Percentiles rank a stretch among this genome's conserved stretches.
Evolutionary conservation across 78 protist species (phyloP).

Genomic region (Pigoraptor vietnamica): DNA sequence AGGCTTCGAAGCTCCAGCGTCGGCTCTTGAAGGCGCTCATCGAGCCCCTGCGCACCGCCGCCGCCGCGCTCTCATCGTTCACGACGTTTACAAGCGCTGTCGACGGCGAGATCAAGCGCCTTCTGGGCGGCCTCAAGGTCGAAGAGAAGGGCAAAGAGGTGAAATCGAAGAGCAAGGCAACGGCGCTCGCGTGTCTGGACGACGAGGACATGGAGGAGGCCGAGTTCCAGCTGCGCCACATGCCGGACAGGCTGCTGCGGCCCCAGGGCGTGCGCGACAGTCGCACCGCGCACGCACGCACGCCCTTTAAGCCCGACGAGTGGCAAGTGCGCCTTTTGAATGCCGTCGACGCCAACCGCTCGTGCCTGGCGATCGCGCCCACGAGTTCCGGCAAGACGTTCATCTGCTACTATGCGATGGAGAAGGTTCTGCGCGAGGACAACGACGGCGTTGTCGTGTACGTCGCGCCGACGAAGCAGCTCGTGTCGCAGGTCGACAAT

Average conservation of each 20-base stretch:
- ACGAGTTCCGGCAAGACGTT: conserved; percentile 88
- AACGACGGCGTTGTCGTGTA: conserved; percentile 53
- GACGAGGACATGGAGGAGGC: neutral
- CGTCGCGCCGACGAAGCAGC: conserved; percentile 82
- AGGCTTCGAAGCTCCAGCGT: neutral
- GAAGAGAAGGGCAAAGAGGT: neutral
- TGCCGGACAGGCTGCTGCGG: neutral
- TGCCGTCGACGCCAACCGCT: conserved; percentile 53
- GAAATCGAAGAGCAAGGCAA: neutral
- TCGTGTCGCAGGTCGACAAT: conserved; percentile 67
- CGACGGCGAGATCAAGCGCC: neutral
- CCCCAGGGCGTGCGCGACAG: neutral
- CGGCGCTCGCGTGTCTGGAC: neutral
- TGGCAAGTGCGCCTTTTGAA: conserved; percentile 84
- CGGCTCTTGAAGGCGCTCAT: neutral
- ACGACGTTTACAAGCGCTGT: neutral
- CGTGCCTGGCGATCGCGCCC: conserved; percentile 74
- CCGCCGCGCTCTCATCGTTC: neutral
- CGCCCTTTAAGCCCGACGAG: conserved; percentile 67
- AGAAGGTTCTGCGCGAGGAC: conserved; percentile 29
- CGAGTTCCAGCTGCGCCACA: neutral
- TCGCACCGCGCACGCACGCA: conserved; percentile 9
- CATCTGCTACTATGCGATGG: conserved; percentile 71
- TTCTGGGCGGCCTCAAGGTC: neutral
- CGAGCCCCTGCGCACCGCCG: neutral